phyloP scores from a whole-genome alignment of 129 eudicot genomes.

The Glebionis coronaria region DNA sequence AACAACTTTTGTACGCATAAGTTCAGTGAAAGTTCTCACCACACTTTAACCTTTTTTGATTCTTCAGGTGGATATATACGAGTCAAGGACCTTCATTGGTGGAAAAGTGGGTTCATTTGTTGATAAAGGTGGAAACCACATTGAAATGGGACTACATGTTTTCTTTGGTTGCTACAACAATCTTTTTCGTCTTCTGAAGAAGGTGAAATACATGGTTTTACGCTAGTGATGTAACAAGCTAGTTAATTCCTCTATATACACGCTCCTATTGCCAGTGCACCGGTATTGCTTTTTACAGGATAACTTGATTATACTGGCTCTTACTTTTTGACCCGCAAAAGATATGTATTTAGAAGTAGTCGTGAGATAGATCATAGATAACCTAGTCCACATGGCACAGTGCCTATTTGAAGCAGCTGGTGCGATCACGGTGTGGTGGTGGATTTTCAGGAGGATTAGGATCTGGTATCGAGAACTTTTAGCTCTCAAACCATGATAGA shows the following conservation, averaged over 20 bases:
- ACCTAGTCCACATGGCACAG: no score
- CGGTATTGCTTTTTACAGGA: no score
- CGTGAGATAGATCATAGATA: no score
- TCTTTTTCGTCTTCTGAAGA: conserved; percentile 90
- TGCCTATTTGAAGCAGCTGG: no score
- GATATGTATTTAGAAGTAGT: no score
- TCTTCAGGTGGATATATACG: conserved; percentile 91
- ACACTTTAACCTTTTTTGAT: conserved; percentile 8
- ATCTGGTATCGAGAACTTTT: no score
- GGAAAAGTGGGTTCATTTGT: conserved; percentile 98
- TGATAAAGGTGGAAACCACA: conserved; percentile 90
- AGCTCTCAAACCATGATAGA: no score
- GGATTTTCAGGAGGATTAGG: no score
- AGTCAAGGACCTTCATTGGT: conserved; percentile 88
- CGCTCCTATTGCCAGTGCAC: no score
- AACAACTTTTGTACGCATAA: conserved; percentile 8
- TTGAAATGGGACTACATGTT: conserved; percentile 98
- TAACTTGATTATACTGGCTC: no score
- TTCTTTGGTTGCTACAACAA: conserved; percentile 99
- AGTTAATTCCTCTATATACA: neutral
- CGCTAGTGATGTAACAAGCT: conserved; percentile 1
- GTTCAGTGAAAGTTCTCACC: conserved; percentile 16
- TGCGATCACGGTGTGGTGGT: no score
- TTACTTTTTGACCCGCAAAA: no score
- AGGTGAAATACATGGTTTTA: conserved; percentile 44